phyloP scores from a whole-genome alignment of 2,329 filamentous ascomycete species.

The Epichloe baconii region DNA sequence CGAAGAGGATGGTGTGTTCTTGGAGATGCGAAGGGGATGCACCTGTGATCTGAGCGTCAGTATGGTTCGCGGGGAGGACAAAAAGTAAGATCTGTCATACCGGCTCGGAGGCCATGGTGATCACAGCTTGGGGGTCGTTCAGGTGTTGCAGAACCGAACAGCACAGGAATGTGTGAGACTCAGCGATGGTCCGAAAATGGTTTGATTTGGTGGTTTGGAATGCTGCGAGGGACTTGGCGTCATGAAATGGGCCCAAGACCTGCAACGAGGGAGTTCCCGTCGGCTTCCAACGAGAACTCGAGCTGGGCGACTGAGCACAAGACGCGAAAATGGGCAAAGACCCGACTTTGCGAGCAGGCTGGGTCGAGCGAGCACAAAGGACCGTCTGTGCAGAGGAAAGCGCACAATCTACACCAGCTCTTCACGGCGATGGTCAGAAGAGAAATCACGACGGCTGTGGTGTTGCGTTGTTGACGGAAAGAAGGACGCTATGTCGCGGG shows the following conservation, averaged over 20 bases:
- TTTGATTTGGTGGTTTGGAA: slow-evolving; percentile 13
- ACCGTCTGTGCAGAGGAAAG: not conserved
- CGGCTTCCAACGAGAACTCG: not conserved
- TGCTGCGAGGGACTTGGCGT: slow-evolving; percentile 11
- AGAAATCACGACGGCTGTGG: not conserved
- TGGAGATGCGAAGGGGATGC: slow-evolving; percentile 69
- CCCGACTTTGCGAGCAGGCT: not conserved
- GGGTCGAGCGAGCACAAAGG: not conserved
- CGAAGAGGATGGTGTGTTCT: slow-evolving; percentile 45
- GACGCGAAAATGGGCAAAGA: not conserved
- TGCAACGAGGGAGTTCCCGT: not conserved
- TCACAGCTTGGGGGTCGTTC: slow-evolving; percentile 11
- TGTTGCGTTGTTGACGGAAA: not conserved
- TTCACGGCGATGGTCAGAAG: not conserved
- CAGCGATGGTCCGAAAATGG: slow-evolving; percentile 5
- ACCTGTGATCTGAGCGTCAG: slow-evolving; percentile 34
- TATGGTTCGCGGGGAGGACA: slow-evolving; percentile 2
- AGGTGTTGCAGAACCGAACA: slow-evolving; percentile 10
- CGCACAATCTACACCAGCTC: not conserved
- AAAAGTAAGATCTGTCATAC: slow-evolving; percentile 18
- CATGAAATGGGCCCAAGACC: not conserved
- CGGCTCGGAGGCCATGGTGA: slow-evolving; percentile 25
- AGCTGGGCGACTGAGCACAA: not conserved
- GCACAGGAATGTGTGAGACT: slow-evolving; percentile 15
- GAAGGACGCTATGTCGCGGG: slow-evolving; percentile 1